A percentile compares a stretch with the other conserved stretches of the same genome.
Conservation (phyloP, 2,329 filamentous ascomycete genomes). For the Verticillium dahliae region DNA sequence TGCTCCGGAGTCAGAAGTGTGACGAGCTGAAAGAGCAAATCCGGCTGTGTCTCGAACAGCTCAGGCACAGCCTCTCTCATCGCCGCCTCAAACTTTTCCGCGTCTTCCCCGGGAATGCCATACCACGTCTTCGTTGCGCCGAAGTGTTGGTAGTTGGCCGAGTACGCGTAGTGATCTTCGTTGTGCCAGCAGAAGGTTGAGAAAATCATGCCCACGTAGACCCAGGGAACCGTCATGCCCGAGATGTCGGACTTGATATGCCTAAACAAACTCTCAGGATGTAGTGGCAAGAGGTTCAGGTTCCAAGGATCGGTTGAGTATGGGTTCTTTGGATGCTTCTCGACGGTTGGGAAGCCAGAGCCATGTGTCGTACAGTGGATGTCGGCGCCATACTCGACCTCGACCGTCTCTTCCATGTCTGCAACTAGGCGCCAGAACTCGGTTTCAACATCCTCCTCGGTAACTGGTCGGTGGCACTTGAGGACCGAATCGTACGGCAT, state of each 20-base stretch:
- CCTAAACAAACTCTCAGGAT: constrained; percentile 86
- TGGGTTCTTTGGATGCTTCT: constrained; percentile 78
- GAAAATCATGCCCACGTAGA: constrained; percentile 99
- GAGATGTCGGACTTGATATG: constrained; percentile 98
- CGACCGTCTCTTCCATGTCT: constrained; percentile 88
- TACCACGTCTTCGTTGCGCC: constrained; percentile 99
- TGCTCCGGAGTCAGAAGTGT: constrained; percentile 91
- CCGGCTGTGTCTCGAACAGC: constrained; percentile 92
- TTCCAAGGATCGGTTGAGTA: constrained; percentile 95
- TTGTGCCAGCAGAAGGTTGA: constrained; percentile 99
- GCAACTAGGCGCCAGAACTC: constrained; percentile 97
- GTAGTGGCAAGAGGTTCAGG: constrained; percentile 82
- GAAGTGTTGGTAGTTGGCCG: constrained; percentile 96
- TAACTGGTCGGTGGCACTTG: constrained; percentile 74
- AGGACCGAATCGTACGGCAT: constrained; percentile 81
- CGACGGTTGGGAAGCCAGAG: constrained; percentile 91
- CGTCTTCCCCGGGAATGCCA: constrained; percentile 88
- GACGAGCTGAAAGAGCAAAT: constrained; percentile 94
- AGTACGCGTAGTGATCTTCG: constrained; percentile 96
- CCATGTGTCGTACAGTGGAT: constrained; percentile 98
- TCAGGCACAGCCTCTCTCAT: constrained; percentile 96
- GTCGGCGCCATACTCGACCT: constrained; percentile 96
- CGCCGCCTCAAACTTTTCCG: constrained; percentile 88
- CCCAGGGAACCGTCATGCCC: constrained; percentile 98
- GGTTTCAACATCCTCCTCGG: constrained; percentile 90